Base-by-base conservation (phyloP, 768 basidiomycete genomes). In the Amylocystis lapponica region DNA sequence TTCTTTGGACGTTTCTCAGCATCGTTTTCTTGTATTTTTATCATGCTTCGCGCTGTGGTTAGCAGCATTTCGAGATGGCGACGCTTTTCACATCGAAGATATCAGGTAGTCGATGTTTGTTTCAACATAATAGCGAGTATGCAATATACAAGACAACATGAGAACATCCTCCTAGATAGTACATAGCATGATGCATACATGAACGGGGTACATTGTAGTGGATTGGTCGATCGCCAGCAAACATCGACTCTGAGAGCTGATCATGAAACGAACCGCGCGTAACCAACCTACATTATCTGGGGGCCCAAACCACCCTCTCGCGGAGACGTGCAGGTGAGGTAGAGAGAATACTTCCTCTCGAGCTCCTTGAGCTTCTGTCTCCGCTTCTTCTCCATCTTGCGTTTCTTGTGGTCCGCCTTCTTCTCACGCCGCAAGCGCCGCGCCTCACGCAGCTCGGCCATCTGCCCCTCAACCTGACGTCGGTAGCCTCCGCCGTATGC, bases 261-360 rank as follows among this genome's bases (percentile, higher is more conserved):
- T 14, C 29, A 39, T 33, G 9, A 11, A n/a, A n/a, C n/a, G n/a
- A n/a, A n/a, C n/a, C n/a, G n/a, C n/a, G n/a, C n/a, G n/a, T n/a
- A n/a, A n/a, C n/a, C 16, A 17, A 3, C 19, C 43, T 30, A 48
- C 30, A 48, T n/a, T n/a, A n/a, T 46, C 17, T 48, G 50, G 12
- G 46, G 50, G 1, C 38, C 49, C 27, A 49, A 20, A 17, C 44
- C 39, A 8, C 54, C 54, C 16, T 56, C 55, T 27, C 55, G 50
- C 5, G 43, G 43, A 32, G 55, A 39, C 5, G 36, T 46, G 26
- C 45, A 46, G 6, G 45, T 36, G 22, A 88, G 53, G 57, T 80
- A 87, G 27, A 89, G 60, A 2, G 76, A 54, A 57, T 85, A 89
- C 42, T 69, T 72, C 62, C 72, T 81, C 51, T 79, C 79, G 30